Conservation (phyloP, 768 basidiomycete genomes). For the Hericium alpestre region DNA sequence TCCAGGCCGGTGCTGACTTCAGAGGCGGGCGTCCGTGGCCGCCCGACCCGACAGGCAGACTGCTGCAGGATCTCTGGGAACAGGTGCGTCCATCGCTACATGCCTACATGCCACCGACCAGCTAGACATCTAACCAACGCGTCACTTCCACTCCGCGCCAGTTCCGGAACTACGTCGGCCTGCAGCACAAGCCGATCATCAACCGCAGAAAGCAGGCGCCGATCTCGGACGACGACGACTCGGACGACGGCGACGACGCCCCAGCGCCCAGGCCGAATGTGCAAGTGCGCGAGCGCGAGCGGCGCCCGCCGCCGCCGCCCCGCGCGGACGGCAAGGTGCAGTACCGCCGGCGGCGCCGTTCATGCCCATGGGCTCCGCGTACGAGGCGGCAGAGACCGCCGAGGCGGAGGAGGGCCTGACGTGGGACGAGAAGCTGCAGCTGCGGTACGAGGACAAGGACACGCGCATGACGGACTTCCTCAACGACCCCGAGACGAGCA, state of each 20-base stretch:
- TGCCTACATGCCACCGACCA: background rate
- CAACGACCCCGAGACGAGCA: slow-evolving; percentile 43
- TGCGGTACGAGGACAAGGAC: slow-evolving; percentile 15
- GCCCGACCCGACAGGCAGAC: slow-evolving; percentile 14
- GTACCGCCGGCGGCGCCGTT: background rate
- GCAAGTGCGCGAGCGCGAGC: background rate
- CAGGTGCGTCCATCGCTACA: slow-evolving; percentile 18
- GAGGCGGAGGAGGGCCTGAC: slow-evolving; percentile 5
- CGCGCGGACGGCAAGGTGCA: background rate
- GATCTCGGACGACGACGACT: slow-evolving; percentile 25
- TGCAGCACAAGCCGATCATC: slow-evolving; percentile 23
- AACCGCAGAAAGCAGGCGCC: slow-evolving; percentile 7
- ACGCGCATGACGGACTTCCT: slow-evolving; percentile 39
- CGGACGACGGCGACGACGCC: slow-evolving; percentile 25
- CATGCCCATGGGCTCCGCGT: slow-evolving; percentile 6
- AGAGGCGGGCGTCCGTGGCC: slow-evolving; percentile 31
- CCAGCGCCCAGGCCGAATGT: background rate
- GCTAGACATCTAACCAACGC: background rate
- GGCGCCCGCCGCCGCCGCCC: background rate
- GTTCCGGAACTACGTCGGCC: slow-evolving; percentile 54
- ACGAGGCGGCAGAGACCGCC: slow-evolving; percentile 14
- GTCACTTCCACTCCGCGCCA: slow-evolving; percentile 16
- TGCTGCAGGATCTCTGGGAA: slow-evolving; percentile 46
- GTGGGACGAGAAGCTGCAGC: slow-evolving; percentile 11
- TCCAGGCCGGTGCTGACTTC: slow-evolving; percentile 52